Evolutionary conservation across 768 basidiomycete species (phyloP).

Genomic region (Suillus ampliporus): DNA sequence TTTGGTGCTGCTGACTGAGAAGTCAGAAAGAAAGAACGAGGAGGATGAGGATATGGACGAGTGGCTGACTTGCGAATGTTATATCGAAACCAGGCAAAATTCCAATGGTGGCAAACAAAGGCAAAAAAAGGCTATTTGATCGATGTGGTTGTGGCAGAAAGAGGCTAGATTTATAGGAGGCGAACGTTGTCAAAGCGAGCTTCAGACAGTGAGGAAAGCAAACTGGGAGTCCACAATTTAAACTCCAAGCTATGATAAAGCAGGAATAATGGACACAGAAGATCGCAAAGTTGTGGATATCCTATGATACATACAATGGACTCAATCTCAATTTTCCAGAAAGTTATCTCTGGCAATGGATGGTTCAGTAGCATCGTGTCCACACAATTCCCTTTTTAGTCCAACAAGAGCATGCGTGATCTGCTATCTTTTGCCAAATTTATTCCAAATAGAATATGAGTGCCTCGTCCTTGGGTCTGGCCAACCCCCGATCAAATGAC

Average conservation of each 20-base stretch:
- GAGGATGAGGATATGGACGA: neutral
- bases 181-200: no score
- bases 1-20: neutral
- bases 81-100: slow-evolving; percentile 3
- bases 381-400: slow-evolving; percentile 28
- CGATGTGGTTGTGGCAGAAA: neutral
- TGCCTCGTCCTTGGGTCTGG: neutral
- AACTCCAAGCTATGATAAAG: slow-evolving; percentile 9
- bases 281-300: neutral
- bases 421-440: neutral
- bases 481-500: slow-evolving; percentile 1
- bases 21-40: neutral
- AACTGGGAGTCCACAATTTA: no score
- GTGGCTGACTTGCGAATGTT: slow-evolving; percentile 9
- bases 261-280: neutral
- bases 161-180: slow-evolving; percentile 10
- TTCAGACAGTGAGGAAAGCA: no score
- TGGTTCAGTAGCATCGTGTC: slow-evolving; percentile 18
- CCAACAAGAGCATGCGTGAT: slow-evolving; percentile 31
- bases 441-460: neutral
- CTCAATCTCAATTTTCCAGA: neutral
- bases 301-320: slow-evolving; percentile 5
- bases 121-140: slow-evolving; percentile 9
- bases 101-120: neutral
- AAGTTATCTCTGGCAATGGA: neutral